Evolutionary conservation across 441 rosid genomes (phyloP), one percentile per base, ranked within the genome.

Genomic region (Pelargonium myrrhifolium): DNA sequence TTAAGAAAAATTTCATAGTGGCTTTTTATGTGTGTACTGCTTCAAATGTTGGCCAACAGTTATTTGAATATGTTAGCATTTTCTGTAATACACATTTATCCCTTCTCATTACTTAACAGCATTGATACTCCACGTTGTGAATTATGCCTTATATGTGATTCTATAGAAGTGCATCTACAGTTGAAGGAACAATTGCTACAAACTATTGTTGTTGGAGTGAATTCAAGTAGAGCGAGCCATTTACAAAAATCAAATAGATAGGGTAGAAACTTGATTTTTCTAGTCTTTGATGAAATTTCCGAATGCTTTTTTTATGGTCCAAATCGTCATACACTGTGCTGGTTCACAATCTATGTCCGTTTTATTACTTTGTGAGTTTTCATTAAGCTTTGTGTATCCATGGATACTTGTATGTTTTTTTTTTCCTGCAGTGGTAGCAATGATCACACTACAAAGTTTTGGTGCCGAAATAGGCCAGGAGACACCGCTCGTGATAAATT

Each of bases 391-490:
- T 62, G 67, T 62, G 58, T 51, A 49, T 31, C 78, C 64, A 37
- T 49, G 26, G 66, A 20, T 49, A 67, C 60, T 47, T 53, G 15
- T 63, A 10, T 70, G 53, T n/a, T 71, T 75, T 69, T 68, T 69
- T 69, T 55, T 20, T 76, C 73, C 65, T 86, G 86, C 94, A 94
- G 99, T 72, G 99, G 99, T 74, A 89, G 99, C 91, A 84, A 87
- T 73, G 99, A 94, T 76, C 89, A 87, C 77, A 84, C 93, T 1
- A 93, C 99, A 67, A 93, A 89, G 82, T 93, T 93, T 76, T 91
- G 99, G 99, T 86, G 96, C 86, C 85, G 99, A 87, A 89, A 91
- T 79, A 86, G 99, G 71, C 98, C 99, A 22, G 99, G 87, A 45
- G 98, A 88, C 77, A 85, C 92, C 65, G 91, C 88, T 71, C 92